Percentiles rank a stretch among this genome's conserved stretches.
Conservation (phyloP, 2,329 filamentous ascomycete genomes). For the Bipolaris sorokiniana region DNA sequence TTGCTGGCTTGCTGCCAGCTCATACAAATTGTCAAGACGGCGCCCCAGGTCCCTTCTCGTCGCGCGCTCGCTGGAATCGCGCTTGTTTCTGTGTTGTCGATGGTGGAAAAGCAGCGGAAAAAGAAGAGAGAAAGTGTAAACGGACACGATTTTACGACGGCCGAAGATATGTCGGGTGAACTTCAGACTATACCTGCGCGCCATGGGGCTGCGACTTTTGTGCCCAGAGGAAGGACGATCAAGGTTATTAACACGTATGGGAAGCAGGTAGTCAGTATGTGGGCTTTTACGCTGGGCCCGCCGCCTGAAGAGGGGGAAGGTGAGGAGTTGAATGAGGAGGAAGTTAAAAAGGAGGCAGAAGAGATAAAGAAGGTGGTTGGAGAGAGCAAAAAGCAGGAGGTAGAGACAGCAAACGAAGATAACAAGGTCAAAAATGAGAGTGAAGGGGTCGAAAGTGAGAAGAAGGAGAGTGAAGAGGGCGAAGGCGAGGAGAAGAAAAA, state of each 20-base stretch:
- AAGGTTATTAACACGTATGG: constrained; percentile 60
- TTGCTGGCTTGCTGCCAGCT: constrained; percentile 8
- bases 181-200: constrained; percentile 57
- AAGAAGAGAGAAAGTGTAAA: constrained; percentile 22
- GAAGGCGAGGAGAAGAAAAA: constrained; percentile 12
- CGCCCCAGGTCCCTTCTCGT: constrained; percentile 38
- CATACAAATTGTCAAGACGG: constrained; percentile 31
- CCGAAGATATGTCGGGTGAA: constrained; percentile 48
- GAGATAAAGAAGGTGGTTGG: constrained; percentile 30
- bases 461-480: neutral
- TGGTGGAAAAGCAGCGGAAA: constrained; percentile 43
- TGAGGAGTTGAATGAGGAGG: constrained; percentile 32
- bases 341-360: constrained; percentile 34
- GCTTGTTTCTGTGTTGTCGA: constrained; percentile 41
- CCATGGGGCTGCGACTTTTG: constrained; percentile 59
- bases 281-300: constrained; percentile 56
- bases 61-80: constrained; percentile 47
- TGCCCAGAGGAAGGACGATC: constrained; percentile 56
- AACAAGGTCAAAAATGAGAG: neutral
- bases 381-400: constrained; percentile 15
- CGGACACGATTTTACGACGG: constrained; percentile 16
- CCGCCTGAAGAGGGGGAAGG: constrained; percentile 50
- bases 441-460: neutral
- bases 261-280: constrained; percentile 58
- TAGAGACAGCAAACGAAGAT: constrained; percentile 11